Percentiles rank a stretch among this genome's conserved stretches.
Evolutionary conservation across 257 asterid species (phyloP).

Genomic region (Vinca minor): DNA sequence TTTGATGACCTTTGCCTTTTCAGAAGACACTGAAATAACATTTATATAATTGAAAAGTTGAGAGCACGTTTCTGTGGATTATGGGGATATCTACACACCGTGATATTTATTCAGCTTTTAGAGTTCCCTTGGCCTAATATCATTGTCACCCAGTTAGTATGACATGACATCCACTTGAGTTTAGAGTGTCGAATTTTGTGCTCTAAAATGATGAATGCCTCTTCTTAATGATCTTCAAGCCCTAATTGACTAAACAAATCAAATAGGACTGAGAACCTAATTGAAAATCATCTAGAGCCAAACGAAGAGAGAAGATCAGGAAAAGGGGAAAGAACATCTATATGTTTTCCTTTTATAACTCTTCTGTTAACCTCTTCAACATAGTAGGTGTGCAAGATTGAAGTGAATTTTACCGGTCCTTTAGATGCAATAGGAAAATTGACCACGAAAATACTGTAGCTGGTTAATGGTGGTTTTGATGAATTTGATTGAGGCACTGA

Average conservation of each 20-base stretch:
- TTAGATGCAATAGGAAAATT: background rate
- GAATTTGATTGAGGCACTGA: background rate
- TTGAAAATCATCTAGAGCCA: background rate
- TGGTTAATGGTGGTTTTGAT: background rate
- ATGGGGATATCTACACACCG: background rate
- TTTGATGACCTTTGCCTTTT: background rate
- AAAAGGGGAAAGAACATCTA: background rate
- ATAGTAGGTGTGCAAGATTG: background rate
- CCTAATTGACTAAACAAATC: background rate
- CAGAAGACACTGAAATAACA: background rate
- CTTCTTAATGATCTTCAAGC: background rate
- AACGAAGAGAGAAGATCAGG: background rate
- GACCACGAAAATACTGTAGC: background rate
- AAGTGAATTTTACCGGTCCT: background rate
- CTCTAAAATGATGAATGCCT: background rate
- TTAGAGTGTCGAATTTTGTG: background rate
- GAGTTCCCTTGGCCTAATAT: background rate
- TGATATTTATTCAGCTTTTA: background rate
- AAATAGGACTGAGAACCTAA: background rate
- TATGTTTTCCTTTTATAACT: background rate
- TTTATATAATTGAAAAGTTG: too few species aligned
- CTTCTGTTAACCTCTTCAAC: background rate
- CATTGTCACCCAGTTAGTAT: background rate
- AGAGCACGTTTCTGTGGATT: background rate
- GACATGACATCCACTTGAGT: background rate